Evolutionary conservation across 169 alveolate species (phyloP).

Genomic region (Cyclospora cayetanensis): DNA sequence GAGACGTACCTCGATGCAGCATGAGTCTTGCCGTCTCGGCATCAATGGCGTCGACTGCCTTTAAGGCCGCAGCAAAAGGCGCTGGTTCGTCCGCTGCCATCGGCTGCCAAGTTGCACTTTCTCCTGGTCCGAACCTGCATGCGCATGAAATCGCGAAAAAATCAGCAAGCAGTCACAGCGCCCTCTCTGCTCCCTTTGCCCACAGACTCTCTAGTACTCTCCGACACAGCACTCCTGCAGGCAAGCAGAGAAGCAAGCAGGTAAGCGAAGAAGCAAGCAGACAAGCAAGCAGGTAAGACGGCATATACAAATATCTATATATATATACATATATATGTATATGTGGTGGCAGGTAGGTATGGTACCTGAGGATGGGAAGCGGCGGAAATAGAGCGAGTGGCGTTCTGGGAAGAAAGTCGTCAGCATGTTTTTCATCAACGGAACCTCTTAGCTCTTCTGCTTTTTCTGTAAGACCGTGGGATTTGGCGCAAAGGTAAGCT

Average conservation of each 20-base stretch:
- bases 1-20: constrained; percentile 30
- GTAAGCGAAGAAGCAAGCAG: no score
- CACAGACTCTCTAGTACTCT: no score
- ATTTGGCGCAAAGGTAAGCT: constrained; percentile 85
- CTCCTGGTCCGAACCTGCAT: constrained; percentile 52
- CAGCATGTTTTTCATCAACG: constrained; percentile 68
- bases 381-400: constrained; percentile 71
- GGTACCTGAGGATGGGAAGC: constrained; percentile 66
- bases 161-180: no score
- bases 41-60: constrained; percentile 45
- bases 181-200: no score
- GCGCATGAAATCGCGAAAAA: no score
- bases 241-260: no score
- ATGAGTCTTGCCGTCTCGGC: constrained; percentile 57
- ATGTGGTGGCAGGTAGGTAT: background rate
- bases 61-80: constrained; percentile 44
- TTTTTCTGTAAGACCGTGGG: constrained; percentile 77
- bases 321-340: background rate
- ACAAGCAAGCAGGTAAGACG: no score
- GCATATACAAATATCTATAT: background rate
- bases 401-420: constrained; percentile 58
- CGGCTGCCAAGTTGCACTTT: constrained; percentile 54
- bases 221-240: no score
- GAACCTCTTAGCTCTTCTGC: constrained; percentile 70
- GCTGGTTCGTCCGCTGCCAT: constrained; percentile 38